Evolutionary conservation across 2,329 filamentous ascomycete species (phyloP).

Genomic region (Pseudogymnoascus sp.): DNA sequence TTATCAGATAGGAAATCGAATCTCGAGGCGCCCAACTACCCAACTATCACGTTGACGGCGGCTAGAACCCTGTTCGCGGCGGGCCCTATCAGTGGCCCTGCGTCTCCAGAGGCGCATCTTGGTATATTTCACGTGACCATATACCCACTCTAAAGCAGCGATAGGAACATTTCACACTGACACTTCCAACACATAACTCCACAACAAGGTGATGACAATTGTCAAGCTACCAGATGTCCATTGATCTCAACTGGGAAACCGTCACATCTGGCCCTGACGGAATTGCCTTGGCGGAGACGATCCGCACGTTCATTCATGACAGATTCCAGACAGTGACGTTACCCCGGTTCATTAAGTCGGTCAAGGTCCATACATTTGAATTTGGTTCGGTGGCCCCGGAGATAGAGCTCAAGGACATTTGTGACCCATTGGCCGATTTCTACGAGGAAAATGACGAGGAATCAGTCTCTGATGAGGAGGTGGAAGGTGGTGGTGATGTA

Average conservation of each 20-base stretch:
- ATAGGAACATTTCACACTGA: background rate
- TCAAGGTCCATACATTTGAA: constrained; percentile 87
- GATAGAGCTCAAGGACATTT: constrained; percentile 92
- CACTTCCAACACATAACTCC: constrained; percentile 8
- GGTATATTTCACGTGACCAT: constrained; percentile 1
- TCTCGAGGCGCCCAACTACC: background rate
- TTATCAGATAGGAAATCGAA: constrained; percentile 4
- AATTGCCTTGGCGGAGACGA: constrained; percentile 69
- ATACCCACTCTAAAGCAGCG: background rate
- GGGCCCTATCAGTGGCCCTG: background rate
- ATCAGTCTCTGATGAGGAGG: constrained; percentile 45
- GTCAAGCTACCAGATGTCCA: constrained; percentile 59
- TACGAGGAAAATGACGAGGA: constrained; percentile 75
- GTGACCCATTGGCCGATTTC: constrained; percentile 90
- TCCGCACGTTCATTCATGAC: constrained; percentile 88
- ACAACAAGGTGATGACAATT: constrained; percentile 3
- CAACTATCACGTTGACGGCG: background rate
- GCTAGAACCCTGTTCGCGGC: background rate
- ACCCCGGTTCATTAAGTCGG: constrained; percentile 92
- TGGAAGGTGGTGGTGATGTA: constrained; percentile 38
- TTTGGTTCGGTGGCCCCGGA: constrained; percentile 78
- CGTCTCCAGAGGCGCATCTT: background rate
- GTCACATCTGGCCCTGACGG: constrained; percentile 86
- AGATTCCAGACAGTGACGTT: constrained; percentile 89
- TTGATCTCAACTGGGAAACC: constrained; percentile 94